These are phyloP conservation scores for Vachellia collinsii DNA, from an alignment of 306 rosid genomes.

Conservation along the genomic window DNA sequence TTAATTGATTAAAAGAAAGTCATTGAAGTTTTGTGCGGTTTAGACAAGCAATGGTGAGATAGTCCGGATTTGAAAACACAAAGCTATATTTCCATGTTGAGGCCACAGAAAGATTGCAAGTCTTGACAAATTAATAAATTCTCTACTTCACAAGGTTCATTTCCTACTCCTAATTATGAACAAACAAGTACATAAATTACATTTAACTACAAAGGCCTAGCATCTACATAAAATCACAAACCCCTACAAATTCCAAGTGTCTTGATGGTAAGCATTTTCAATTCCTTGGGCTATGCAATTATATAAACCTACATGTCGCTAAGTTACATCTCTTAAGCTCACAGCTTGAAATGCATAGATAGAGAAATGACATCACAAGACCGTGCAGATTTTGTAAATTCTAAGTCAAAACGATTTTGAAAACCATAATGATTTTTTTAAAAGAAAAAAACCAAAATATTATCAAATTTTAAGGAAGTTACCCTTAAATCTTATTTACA, in stretches of 20 bases:
- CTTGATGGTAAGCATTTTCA: constrained; percentile 26
- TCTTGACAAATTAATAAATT: constrained; percentile 20
- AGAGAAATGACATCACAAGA: not conserved
- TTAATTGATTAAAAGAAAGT: not conserved
- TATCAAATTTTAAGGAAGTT: not conserved
- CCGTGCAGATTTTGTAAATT: not conserved
- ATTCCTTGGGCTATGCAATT: constrained; percentile 15
- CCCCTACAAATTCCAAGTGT: constrained; percentile 39
- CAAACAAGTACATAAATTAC: constrained; percentile 39
- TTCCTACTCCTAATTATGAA: constrained; percentile 48
- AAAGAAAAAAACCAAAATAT: not conserved
- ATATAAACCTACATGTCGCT: constrained; percentile 38
- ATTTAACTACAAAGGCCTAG: constrained; percentile 28
- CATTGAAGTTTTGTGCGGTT: not conserved
- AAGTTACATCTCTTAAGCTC: constrained; percentile 23
- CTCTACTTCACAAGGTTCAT: constrained; percentile 32
- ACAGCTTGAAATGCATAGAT: constrained; percentile 23
- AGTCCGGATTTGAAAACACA: not conserved
- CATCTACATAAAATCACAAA: constrained; percentile 36
- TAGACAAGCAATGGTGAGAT: not conserved
- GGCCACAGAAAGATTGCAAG: not conserved
- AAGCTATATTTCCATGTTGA: constrained; percentile 8
- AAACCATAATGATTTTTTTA: not conserved
- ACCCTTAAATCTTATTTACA: not conserved
- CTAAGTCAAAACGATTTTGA: not conserved